These are phyloP conservation scores for Aspergillus intermedius DNA, from an alignment of 2,329 filamentous ascomycete genomes.

Conservation along the genomic window DNA sequence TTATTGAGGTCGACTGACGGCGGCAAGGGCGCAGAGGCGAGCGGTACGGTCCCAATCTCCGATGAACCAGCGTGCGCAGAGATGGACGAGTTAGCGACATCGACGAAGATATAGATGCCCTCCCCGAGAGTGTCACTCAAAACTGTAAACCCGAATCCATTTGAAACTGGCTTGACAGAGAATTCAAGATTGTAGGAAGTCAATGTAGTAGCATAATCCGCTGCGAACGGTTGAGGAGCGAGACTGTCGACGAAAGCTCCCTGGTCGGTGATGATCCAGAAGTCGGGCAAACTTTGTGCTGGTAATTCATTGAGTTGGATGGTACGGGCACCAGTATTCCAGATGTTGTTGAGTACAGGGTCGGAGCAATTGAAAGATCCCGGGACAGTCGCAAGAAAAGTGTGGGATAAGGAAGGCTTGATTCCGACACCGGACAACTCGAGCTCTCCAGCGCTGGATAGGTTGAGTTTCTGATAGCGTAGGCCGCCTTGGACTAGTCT, in stretches of 20 bases:
- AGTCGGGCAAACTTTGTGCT: conserved; percentile 5
- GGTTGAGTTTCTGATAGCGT: conserved; percentile 33
- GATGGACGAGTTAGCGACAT: conserved; percentile 11
- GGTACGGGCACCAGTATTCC: conserved; percentile 9
- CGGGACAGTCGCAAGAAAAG: conserved; percentile 2
- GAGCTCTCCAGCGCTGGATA: conserved; percentile 24
- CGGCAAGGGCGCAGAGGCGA: conserved; percentile 4
- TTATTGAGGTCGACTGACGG: conserved; percentile 1
- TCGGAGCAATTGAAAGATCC: conserved; percentile 12
- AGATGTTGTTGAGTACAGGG: conserved; percentile 6
- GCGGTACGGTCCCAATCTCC: conserved; percentile 1
- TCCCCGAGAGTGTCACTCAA: conserved; percentile 24
- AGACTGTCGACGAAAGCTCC: conserved; percentile 9
- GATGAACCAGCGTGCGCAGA: conserved; percentile 10
- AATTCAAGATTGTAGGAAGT: conserved; percentile 6
- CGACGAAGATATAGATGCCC: conserved; percentile 24
- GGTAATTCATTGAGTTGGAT: conserved; percentile 10
- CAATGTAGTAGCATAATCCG: conserved; percentile 3
- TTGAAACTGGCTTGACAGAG: conserved; percentile 17
- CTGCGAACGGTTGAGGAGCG: conserved; percentile 7
- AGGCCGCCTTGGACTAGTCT: conserved; percentile 33
- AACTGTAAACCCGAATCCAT: conserved; percentile 26
- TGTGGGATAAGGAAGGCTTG: conserved; percentile 14
- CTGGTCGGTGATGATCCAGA: conserved; percentile 10
- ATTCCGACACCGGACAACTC: conserved; percentile 23